These are phyloP conservation scores for Pugionium cornutum DNA, from an alignment of 345 rosid genomes.

Conservation along the genomic window DNA sequence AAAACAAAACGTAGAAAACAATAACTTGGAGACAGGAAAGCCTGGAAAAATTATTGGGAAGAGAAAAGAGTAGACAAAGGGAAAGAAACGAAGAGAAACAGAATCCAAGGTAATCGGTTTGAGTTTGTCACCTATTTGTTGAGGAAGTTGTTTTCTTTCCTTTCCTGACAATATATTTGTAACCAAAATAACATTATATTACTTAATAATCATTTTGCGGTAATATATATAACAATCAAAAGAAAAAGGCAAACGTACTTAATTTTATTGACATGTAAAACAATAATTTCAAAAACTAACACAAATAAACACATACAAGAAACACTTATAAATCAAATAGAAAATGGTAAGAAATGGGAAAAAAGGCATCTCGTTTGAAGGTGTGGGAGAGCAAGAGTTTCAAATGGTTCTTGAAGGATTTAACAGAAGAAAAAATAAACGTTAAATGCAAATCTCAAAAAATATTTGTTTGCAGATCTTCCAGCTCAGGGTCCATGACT, in stretches of 20 bases:
- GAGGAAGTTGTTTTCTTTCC: too few species aligned
- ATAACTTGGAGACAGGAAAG: not conserved
- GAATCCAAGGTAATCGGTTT: conserved; percentile 43
- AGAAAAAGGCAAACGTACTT: conserved; percentile 11
- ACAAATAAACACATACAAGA: conserved; percentile 19
- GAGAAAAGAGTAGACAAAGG: conserved; percentile 19
- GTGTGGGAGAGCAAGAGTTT: conserved; percentile 9
- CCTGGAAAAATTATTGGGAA: conserved; percentile 31
- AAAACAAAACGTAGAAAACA: not conserved
- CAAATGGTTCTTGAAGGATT: conserved; percentile 12
- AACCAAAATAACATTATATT: not conserved
- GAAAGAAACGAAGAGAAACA: conserved; percentile 29
- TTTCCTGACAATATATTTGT: too few species aligned
- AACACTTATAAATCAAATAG: conserved; percentile 4
- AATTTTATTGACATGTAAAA: conserved; percentile 15
- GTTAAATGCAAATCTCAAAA: conserved; percentile 47
- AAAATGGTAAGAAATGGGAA: not conserved
- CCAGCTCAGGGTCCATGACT: conserved; percentile 57
- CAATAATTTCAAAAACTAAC: conserved; percentile 1
- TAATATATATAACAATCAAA: not conserved
- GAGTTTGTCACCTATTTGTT: too few species aligned
- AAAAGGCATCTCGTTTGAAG: conserved; percentile 3
- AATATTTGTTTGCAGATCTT: conserved; percentile 71
- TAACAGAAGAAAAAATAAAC: conserved; percentile 5
- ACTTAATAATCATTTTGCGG: not conserved